Base-by-base conservation (phyloP, 371 early-diverging fungal genomes). In the Syncephalastrum monosporum region DNA sequence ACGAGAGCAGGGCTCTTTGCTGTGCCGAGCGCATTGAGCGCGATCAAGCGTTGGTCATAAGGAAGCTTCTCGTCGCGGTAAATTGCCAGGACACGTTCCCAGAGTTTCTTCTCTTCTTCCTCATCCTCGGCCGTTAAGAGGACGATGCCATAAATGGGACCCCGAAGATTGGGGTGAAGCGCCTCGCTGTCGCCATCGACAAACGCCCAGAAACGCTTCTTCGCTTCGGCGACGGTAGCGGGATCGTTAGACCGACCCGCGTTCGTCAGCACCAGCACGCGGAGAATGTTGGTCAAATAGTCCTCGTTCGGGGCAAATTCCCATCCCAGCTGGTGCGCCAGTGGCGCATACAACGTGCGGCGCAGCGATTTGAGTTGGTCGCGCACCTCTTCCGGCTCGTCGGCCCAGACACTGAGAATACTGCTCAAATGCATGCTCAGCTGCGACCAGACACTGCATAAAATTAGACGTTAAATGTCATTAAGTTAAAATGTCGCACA, bases 91-190 rank as follows among this genome's bases (percentile, higher is more conserved):
- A 94, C 77, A 6, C 81, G 71, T 27, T 93, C 90, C 81, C 89
- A 93, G 54, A 69, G 50, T 21, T 63, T 64, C 21, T 58, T 51
- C 55, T 78, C 78, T 57, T 92, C 93, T 42, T 83, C 81, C 19
- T 76, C 75, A 25, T 82, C 86, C 13, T 75, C 72, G 12, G 90
- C 90, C 62, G 87, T 73, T 44, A 72, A 56, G 21, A 95, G 71
- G 4, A 89, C 92, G 57, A 91, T 85, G 56, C 76, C 74, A 69
- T 83, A 96, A 0, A 92, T 91, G 3, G 89, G 71, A 23, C 86
- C 84, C n/a, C 93, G 90, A 19, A 97, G 65, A 70, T 95, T 91
- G 42, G 96, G 90, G 59, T 91, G 89, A 38, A 98, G 57, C 1
- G 86, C 89, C 1, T 69, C 72, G 3, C 47, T 66, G 54, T 72